Conservation (phyloP, 2,329 filamentous ascomycete genomes). For the Aspergillus ibericus region DNA sequence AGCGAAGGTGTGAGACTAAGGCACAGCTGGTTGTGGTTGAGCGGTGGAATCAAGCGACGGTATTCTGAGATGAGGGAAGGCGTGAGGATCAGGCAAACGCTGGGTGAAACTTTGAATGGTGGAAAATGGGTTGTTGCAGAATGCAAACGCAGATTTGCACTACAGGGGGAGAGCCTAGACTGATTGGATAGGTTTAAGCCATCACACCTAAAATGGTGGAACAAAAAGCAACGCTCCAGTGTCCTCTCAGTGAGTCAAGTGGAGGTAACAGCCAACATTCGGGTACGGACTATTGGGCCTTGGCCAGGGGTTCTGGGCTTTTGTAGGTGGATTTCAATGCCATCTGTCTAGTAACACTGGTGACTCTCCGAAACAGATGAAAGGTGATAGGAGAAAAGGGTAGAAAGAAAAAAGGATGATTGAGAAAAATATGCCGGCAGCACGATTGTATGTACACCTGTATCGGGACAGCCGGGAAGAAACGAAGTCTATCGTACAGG, state of each 20-base stretch:
- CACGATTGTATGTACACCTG: not conserved
- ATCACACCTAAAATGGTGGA: too few relatives aligned
- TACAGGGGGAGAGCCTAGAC: not conserved
- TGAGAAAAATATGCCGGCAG: not conserved
- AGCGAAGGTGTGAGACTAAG: not conserved
- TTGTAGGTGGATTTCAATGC: too few relatives aligned
- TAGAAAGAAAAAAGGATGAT: not conserved
- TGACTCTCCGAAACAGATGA: too few relatives aligned
- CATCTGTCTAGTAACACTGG: too few relatives aligned
- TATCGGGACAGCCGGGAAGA: not conserved
- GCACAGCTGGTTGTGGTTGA: not conserved
- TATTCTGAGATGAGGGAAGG: too few relatives aligned
- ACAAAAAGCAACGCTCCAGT: too few relatives aligned
- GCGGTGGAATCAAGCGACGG: not conserved
- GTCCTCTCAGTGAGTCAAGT: too few relatives aligned
- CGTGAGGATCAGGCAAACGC: too few relatives aligned
- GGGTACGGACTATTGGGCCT: too few relatives aligned
- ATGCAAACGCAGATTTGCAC: not conserved
- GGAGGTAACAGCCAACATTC: too few relatives aligned
- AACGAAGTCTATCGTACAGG: slow-evolving; percentile 13
- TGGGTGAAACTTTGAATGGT: too few relatives aligned
- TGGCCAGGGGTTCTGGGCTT: too few relatives aligned
- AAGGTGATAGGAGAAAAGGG: not conserved
- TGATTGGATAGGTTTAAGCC: not conserved
- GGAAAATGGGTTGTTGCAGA: not conserved